Conservation (phyloP, 768 basidiomycete genomes). For the Hygrocybe coccinea region DNA sequence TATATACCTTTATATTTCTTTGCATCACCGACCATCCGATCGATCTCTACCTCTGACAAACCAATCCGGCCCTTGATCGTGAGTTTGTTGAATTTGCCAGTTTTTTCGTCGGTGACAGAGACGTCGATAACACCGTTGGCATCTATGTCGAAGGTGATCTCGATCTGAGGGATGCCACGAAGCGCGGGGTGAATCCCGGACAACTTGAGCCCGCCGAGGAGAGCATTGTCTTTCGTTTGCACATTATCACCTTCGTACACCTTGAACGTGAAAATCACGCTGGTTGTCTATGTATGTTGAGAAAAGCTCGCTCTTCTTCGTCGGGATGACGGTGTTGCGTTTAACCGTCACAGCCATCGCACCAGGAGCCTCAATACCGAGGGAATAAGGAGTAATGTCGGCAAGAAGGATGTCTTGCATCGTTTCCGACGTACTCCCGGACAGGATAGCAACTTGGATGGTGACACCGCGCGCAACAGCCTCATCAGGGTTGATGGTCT, state of each 20-base stretch:
- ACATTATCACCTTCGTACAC: conserved; percentile 79
- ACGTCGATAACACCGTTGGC: conserved; percentile 75
- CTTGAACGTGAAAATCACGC: conserved; percentile 74
- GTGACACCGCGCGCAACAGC: conserved; percentile 72
- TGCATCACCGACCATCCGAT: conserved; percentile 2
- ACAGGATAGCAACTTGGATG: conserved; percentile 62
- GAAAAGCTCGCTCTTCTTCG: conserved; percentile 38
- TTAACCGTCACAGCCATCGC: too few relatives aligned
- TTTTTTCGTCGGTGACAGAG: conserved; percentile 69
- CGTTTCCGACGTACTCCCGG: too few relatives aligned
- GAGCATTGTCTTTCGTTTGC: conserved; percentile 77
- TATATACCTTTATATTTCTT: too few relatives aligned
- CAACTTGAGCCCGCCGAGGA: conserved; percentile 77
- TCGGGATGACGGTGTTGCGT: too few relatives aligned
- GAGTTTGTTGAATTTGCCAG: conserved; percentile 66
- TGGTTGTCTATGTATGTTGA: conserved; percentile 81
- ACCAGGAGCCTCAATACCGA: too few relatives aligned
- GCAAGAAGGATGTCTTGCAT: conserved; percentile 49
- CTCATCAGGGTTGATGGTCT: conserved; percentile 68
- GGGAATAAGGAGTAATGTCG: conserved; percentile 49
- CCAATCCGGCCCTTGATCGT: conserved; percentile 60
- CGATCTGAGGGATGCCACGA: conserved; percentile 75
- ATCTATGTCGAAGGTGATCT: conserved; percentile 80
- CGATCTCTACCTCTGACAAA: conserved; percentile 1
- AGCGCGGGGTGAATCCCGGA: conserved; percentile 76